Conservation (phyloP, 352 stramenopile species). For the Phytophthora multivora region DNA sequence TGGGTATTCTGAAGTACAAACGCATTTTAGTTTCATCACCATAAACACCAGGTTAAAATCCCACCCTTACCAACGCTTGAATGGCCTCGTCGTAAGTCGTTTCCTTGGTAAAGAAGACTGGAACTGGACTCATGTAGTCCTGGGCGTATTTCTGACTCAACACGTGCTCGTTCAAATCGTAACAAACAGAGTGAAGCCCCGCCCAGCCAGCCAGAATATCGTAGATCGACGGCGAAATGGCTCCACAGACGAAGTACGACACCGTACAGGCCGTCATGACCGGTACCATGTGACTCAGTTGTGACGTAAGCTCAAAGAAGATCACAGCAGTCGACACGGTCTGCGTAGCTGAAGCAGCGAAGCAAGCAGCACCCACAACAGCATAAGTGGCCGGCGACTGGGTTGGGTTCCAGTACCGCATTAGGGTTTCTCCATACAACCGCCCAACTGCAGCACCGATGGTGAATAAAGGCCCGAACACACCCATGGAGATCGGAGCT, state of each 20-base stretch:
- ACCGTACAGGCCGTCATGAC: constrained; percentile 86
- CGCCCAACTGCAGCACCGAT: constrained; percentile 79
- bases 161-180: constrained; percentile 82
- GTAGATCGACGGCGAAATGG: constrained; percentile 86
- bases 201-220: constrained; percentile 84
- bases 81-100: constrained; percentile 80
- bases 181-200: constrained; percentile 80
- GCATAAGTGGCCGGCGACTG: constrained; percentile 87
- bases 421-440: constrained; percentile 82
- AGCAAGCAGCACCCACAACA: constrained; percentile 91
- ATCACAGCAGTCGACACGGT: constrained; percentile 90
- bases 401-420: constrained; percentile 77
- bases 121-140: constrained; percentile 68
- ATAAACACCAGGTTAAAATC: not conserved
- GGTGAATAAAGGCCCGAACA: constrained; percentile 87
- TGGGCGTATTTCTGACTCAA: constrained; percentile 74
- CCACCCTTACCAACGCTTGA: constrained; percentile 58
- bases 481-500: constrained; percentile 75
- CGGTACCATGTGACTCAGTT: constrained; percentile 86
- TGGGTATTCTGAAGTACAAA: constrained; percentile 52
- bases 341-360: constrained; percentile 90
- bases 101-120: constrained; percentile 68
- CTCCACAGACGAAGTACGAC: constrained; percentile 80
- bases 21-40: not conserved
- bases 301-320: constrained; percentile 88